Conservation (phyloP, 2,329 filamentous ascomycete species). For the Aspergillus flavus region DNA sequence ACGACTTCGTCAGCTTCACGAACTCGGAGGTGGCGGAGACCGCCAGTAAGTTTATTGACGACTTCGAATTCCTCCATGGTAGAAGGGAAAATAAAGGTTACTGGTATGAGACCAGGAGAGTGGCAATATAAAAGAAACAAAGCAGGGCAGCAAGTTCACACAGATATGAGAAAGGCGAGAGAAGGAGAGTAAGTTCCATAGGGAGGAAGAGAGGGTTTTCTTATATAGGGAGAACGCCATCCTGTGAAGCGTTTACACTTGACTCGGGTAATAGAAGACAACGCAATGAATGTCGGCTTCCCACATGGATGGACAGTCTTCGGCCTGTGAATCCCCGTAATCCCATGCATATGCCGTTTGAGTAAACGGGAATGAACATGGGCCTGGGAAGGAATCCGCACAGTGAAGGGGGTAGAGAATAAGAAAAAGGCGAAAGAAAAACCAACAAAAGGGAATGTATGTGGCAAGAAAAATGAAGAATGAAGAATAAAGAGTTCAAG, state of each 20-base stretch:
- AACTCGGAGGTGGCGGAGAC: slow-evolving; percentile 28
- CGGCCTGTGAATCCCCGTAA: slow-evolving; percentile 18
- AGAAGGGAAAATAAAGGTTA: slow-evolving; percentile 3
- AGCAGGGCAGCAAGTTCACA: not conserved
- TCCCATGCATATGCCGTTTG: slow-evolving; percentile 18
- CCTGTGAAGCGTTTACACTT: slow-evolving; percentile 15
- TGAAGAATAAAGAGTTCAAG: too few species aligned
- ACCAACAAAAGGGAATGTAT: not conserved
- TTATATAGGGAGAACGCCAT: slow-evolving; percentile 14
- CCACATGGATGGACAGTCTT: slow-evolving; percentile 15
- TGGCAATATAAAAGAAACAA: not conserved
- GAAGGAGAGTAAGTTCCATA: slow-evolving; percentile 7
- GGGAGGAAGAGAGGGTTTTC: slow-evolving; percentile 3
- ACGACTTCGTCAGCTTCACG: slow-evolving; percentile 30
- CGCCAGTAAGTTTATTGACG: slow-evolving; percentile 23
- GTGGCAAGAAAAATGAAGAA: too few species aligned
- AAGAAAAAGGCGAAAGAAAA: not conserved
- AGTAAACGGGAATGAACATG: slow-evolving; percentile 15
- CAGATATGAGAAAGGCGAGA: slow-evolving; percentile 1
- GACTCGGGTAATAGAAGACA: slow-evolving; percentile 15
- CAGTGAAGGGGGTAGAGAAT: not conserved
- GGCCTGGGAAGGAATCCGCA: not conserved
- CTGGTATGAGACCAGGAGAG: not conserved
- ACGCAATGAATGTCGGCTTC: slow-evolving; percentile 19
- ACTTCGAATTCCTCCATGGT: slow-evolving; percentile 27